Base-by-base conservation (phyloP, 2,329 filamentous ascomycete species). In the Neofusicoccum cordaticola region DNA sequence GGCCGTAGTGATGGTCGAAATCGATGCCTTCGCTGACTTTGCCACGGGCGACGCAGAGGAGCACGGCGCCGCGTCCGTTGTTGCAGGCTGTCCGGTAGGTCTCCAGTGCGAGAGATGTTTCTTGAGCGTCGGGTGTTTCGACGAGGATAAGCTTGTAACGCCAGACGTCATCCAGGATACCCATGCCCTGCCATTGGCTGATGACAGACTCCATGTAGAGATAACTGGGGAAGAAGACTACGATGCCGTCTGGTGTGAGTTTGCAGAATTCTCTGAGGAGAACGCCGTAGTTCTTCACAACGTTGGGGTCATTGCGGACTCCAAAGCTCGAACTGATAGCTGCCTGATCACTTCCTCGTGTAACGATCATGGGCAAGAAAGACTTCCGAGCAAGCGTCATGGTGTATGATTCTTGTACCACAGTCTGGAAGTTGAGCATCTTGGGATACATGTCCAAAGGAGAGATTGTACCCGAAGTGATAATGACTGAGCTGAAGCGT, bases 171-270 rank as follows among this genome's bases (percentile, higher is more conserved):
- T 99, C 95, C 41, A 99, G 83, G 68, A 98, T 97, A 31, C 93
- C 93, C 93, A 98, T 98, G 63, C 92, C 93, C 77, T 99, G 95
- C 95, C 95, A 99, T 88, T 97, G 97, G 75, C 90, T 94, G 75
- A 99, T 97, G 75, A 98, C 98, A 61, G 90, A 95, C 75, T 99
- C 95, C 95, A 99, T 98, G 80, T 99, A 99, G 1, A 99, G 85
- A 72, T 99, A 99, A 0, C 93, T 97, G 0, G 95, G 96, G 76
- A 99, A 99, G 83, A 99, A 99, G 44, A 99, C 95, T n/a, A 99
- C 95, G 77, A 99, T 89, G 37, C 95, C 95, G 72, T 99, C 95
- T 0, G 95, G 96, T 0, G 95, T 99, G 68, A 98, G 89, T 76
- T 94, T 96, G 62, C 93, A 91, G 75, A 99, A 98, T 75, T 99